Evolutionary conservation across 352 stramenopile species (phyloP).

Genomic region (Saprolegnia parasitica): DNA sequence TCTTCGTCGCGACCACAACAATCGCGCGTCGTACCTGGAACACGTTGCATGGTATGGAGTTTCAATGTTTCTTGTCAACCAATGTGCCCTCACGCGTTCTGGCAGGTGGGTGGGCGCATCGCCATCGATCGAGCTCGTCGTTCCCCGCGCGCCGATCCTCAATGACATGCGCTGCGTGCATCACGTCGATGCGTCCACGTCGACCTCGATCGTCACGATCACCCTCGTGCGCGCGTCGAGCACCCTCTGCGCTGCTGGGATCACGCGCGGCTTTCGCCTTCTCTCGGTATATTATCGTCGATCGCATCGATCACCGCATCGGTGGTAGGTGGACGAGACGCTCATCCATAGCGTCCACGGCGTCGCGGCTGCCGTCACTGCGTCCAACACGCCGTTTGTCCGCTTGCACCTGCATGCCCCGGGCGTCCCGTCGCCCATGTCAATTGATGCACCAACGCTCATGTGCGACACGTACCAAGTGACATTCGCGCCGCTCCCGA

Average conservation of each 20-base stretch:
- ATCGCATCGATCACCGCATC: background rate
- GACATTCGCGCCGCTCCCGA: background rate
- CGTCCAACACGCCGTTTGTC: background rate
- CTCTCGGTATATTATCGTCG: background rate
- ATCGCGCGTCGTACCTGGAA: slow-evolving; percentile 1
- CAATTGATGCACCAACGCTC: background rate
- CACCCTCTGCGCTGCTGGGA: background rate
- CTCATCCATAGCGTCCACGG: slow-evolving; percentile 8
- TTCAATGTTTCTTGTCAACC: background rate
- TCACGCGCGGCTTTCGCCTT: slow-evolving; percentile 18
- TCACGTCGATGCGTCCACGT: background rate
- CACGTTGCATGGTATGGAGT: slow-evolving; percentile 6
- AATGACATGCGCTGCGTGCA: background rate
- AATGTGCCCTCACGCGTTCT: background rate
- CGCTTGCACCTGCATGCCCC: background rate
- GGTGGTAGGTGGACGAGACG: slow-evolving; percentile 17
- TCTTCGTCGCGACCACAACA: background rate
- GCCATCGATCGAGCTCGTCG: slow-evolving; percentile 1
- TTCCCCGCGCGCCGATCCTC: background rate
- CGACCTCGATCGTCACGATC: slow-evolving; percentile 6
- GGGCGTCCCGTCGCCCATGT: background rate
- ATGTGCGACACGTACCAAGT: slow-evolving; percentile 23
- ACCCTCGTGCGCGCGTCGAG: slow-evolving; percentile 1
- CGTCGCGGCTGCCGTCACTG: background rate
- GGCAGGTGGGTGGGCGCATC: background rate